phyloP scores from a whole-genome alignment of 75 land plant genomes.

The Ceratopteris richardii region DNA sequence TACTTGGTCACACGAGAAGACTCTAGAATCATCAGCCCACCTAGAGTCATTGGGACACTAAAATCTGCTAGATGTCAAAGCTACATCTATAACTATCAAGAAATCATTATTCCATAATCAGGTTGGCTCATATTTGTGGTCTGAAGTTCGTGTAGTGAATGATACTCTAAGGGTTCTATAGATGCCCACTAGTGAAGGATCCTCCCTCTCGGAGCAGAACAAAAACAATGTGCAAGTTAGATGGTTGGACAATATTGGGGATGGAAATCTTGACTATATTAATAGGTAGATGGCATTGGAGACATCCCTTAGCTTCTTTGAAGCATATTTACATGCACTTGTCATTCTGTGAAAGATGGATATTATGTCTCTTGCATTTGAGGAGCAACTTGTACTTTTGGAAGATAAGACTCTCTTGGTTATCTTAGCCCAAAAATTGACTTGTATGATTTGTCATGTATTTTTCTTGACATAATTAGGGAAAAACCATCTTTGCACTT shows the following conservation, averaged over 20 bases:
- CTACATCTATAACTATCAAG: too few species aligned
- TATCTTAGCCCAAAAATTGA: slow-evolving; percentile 6
- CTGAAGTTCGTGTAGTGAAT: too few species aligned
- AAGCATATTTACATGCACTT: slow-evolving; percentile 30
- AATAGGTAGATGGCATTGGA: slow-evolving; percentile 20
- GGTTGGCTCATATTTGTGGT: too few species aligned
- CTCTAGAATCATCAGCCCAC: too few species aligned
- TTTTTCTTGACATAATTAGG: neutral
- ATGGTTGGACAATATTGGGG: neutral
- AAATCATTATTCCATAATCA: too few species aligned
- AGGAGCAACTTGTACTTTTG: slow-evolving; percentile 13
- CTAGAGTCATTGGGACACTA: too few species aligned
- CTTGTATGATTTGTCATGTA: neutral
- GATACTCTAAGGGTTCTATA: too few species aligned
- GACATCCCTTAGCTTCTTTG: slow-evolving; percentile 25
- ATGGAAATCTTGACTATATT: neutral
- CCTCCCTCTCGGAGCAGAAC: too few species aligned
- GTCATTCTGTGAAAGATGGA: slow-evolving; percentile 14
- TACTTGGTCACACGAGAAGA: too few species aligned
- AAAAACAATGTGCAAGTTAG: neutral
- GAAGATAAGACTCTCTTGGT: slow-evolving; percentile 9
- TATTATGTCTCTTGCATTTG: slow-evolving; percentile 12
- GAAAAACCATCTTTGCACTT: neutral
- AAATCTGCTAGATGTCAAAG: too few species aligned
- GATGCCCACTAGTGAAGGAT: too few species aligned